Conservation (phyloP, 176 grass and related monocot genomes). For the Paspalum notatum region DNA sequence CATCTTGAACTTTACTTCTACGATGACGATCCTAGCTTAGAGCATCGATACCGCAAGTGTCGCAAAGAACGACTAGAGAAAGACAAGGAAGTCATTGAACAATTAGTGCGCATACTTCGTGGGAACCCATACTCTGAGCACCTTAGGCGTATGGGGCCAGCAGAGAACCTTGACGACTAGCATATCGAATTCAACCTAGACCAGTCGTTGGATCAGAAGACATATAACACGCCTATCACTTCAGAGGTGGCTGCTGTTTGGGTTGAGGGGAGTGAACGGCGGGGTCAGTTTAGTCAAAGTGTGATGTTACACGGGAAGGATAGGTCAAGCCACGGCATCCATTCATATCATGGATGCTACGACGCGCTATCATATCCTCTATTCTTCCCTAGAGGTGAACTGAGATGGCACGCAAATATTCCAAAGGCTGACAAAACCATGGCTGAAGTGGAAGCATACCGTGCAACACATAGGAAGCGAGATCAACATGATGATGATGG, state of each 20-base stretch:
- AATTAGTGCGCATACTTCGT: not conserved
- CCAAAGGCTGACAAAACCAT: not conserved
- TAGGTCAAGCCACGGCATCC: not conserved
- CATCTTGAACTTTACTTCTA: slow-evolving; percentile 15
- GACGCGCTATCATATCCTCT: not conserved
- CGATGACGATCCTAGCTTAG: not conserved
- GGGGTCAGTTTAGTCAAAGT: not conserved
- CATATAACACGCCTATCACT: not conserved
- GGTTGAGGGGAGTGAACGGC: not conserved
- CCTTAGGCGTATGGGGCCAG: not conserved
- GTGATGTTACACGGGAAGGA: not conserved
- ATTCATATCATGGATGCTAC: not conserved
- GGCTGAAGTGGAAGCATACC: not conserved
- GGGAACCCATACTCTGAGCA: not conserved
- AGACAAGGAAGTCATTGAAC: not conserved
- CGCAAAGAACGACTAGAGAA: not conserved
- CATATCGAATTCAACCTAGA: not conserved
- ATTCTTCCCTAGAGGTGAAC: slow-evolving; percentile 4
- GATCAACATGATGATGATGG: not conserved
- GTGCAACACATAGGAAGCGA: accelerated
- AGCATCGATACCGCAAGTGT: not conserved
- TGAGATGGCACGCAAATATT: not conserved
- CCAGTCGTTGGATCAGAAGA: not conserved
- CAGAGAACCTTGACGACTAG: not conserved
- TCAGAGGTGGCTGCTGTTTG: not conserved